Conservation (phyloP, 257 asterid genomes). For the Thymus quinquecostatus region DNA sequence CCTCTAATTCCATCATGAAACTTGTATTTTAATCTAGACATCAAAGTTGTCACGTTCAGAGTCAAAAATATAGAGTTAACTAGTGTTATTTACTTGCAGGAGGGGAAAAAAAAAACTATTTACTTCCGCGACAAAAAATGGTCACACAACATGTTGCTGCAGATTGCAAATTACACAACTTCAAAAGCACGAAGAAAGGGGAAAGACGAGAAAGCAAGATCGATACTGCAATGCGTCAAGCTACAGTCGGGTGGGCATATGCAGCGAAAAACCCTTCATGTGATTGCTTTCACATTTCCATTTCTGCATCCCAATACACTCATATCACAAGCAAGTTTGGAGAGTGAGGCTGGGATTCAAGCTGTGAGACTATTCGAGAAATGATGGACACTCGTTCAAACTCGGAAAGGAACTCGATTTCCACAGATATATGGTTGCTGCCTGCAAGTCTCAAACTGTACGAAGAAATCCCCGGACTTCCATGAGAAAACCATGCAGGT, state of each 20-base stretch:
- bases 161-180: not conserved
- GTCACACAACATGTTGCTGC: not conserved
- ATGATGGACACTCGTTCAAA: constrained; percentile 4
- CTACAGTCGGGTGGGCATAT: too few relatives aligned
- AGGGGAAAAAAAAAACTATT: not conserved
- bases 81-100: not conserved
- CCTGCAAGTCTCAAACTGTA: constrained; percentile 49
- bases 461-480: constrained; percentile 97
- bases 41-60: too few relatives aligned
- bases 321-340: constrained; percentile 8
- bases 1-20: too few relatives aligned
- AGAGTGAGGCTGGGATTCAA: not conserved
- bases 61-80: not conserved
- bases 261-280: constrained; percentile 29
- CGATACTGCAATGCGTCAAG: constrained; percentile 1
- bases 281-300: not conserved
- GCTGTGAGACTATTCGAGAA: constrained; percentile 1
- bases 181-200: not conserved
- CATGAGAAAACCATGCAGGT: constrained; percentile 65
- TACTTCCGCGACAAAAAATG: not conserved
- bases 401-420: not conserved
- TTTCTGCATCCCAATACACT: constrained; percentile 12
- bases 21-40: not conserved
- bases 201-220: constrained; percentile 1
- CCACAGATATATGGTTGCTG: constrained; percentile 14